Evolutionary conservation across 176 grass and related monocot genomes (phyloP), one percentile per base, ranked within the genome.

Genomic region (Coix lacrymajobi): DNA sequence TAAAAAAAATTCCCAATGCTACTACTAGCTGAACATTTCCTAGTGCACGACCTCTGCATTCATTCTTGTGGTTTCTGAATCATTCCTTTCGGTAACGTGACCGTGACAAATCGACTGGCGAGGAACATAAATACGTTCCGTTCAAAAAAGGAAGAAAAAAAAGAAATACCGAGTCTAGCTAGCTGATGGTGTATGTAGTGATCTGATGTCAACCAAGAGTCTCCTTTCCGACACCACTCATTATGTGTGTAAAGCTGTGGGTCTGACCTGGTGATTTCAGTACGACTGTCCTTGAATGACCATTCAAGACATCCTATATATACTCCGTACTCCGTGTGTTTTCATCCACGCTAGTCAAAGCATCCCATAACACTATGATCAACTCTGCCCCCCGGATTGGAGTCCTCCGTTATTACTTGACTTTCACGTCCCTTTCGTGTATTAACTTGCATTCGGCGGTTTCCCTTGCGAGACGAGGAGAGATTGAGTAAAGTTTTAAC

Each of bases 391-490:
- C 8, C 11, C 70, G 57, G 20, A 44, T 63, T 43, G 2, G 57
- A 25, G 7, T 20, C 32, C 31, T 11, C 3, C 22, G 3, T 38
- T 11, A 60, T 19, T 37, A 28, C 54, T 72, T 54, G 74, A 66
- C 80, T 79, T 57, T 57, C 81, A 45, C n/a, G 81, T 46, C 81
- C 58, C 60, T 75, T 28, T 79, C 87, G 63, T 26, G 63, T 26
- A 28, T 80, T 68, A 36, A 68, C 43, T 36, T 52, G 4, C 10
- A 22, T 51, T 16, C 48, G 17, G 15, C 49, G 49, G 49, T 19
- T 3, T 26, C 51, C 13, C 9, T 41, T 30, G 6, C 1, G 19
- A 5, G 15, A 3, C 1, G 19, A 5, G 15, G 1, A 1, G 41
- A 13, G n/a, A 68, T 57, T 72, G 38, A 44, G 39, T 19, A 6